Evolutionary conservation across 139 green algal genomes (phyloP), one percentile per base, ranked within the genome.

Genomic region (Deuterostichococcus epilithicus): DNA sequence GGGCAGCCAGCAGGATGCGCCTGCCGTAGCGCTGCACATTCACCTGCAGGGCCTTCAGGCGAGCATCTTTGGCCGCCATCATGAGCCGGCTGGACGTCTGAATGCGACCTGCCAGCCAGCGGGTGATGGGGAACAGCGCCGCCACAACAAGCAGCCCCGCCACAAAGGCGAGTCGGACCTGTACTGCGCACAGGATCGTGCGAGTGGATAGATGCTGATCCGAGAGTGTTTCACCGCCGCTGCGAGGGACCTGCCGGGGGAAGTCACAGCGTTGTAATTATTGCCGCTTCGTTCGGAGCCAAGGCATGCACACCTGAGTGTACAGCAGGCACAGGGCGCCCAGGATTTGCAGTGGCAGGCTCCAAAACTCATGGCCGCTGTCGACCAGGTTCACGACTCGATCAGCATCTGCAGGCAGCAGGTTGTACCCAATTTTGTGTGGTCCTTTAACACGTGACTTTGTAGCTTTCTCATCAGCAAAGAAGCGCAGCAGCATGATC

Each of bases 361-460:
- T 90, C 88, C 89, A 97, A 5, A 97, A 83, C 81, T 98, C 92
- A 73, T 96, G 87, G 36, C 93, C 76, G n/a, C 80, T 88, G n/a
- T 84, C 65, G 52, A 78, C 82, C 35, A 98, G 75, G 79, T 91
- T 91, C 15, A 92, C 83, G 18, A 93, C 77, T 0, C 90, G 82
- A 32, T 94, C 91, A 0, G 88, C 82, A 65, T 98, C 94, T 63
- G 52, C 52, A 52, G 42, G 42, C 42, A 23, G 42, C 8, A 52
- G 13, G 42, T 13, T 52, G 42, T 13, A 52, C 10, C 10, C 13
- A 52, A 52, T 8, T 52, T 52, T 52, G n/a, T n/a, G n/a, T n/a
- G n/a, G n/a, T n/a, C n/a, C n/a, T n/a, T n/a, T n/a, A n/a, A n/a
- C n/a, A n/a, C n/a, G n/a, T n/a, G n/a, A n/a, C n/a, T n/a, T n/a